A percentile compares a stretch with the other conserved stretches of the same genome.
Evolutionary conservation across 441 rosid species (phyloP).

Genomic region (Corymbia citriodora): DNA sequence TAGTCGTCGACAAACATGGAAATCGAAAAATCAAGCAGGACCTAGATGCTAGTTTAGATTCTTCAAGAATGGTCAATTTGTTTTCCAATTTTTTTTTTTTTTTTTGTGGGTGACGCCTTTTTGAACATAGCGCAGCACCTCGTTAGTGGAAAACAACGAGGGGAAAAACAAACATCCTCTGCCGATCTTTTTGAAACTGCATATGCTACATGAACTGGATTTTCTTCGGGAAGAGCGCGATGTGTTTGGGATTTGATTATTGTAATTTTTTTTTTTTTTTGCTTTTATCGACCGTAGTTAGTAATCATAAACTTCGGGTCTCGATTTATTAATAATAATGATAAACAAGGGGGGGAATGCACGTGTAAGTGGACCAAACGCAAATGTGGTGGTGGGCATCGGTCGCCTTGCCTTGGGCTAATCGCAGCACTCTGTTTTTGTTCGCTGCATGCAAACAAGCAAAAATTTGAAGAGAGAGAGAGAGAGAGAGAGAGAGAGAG

Average conservation of each 20-base stretch:
- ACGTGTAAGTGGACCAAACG: background rate
- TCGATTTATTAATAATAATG: background rate
- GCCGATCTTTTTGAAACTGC: background rate
- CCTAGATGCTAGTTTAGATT: background rate
- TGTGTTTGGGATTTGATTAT: background rate
- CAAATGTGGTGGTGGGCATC: background rate
- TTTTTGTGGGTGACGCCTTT: background rate
- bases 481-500: conserved; percentile 11
- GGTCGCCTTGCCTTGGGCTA: conserved; percentile 28
- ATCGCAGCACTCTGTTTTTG: conserved; percentile 7
- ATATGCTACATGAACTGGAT: background rate
- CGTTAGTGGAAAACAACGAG: background rate
- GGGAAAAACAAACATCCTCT: background rate
- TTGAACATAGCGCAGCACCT: background rate
- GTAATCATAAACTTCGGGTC: background rate
- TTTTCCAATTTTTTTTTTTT: background rate
- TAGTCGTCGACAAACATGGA: background rate
- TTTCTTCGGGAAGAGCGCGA: background rate
- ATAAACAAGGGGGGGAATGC: background rate
- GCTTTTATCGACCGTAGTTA: background rate
- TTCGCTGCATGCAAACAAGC: background rate
- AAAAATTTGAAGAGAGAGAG: background rate
- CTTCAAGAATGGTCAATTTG: background rate
- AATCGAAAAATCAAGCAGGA: too few relatives aligned
- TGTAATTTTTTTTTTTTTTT: background rate